Conservation (phyloP, 1,284 basidiomycete species). For the Spongispora temasekensis region DNA sequence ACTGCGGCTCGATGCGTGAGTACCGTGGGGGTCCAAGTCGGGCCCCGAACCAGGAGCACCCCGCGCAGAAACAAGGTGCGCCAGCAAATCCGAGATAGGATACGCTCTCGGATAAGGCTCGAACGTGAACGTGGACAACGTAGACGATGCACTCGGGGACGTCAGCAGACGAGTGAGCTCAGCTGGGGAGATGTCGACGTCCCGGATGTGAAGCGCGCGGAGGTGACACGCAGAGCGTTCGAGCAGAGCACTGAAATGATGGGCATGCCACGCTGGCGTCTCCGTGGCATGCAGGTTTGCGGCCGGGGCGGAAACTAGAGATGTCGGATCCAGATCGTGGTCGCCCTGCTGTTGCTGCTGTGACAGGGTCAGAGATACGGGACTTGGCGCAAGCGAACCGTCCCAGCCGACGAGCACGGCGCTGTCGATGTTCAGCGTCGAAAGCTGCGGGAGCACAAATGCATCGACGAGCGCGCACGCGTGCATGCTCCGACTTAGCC, state of each 20-base stretch:
- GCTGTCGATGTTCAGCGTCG: slow-evolving; percentile 24
- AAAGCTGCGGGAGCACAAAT: slow-evolving; percentile 24
- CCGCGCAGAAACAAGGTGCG: slow-evolving; percentile 5
- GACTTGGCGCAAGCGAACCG: not conserved
- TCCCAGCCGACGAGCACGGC: slow-evolving; percentile 24
- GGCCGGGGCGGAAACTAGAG: not conserved
- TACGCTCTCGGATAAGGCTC: slow-evolving; percentile 24
- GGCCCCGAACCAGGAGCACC: not conserved
- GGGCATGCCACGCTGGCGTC: slow-evolving; percentile 22
- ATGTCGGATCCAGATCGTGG: too few relatives aligned
- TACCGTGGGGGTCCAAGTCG: too few relatives aligned
- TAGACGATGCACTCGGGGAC: slow-evolving; percentile 19
- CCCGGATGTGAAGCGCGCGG: slow-evolving; percentile 19
- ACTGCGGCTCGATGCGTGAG: not conserved
- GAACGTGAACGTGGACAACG: slow-evolving; percentile 24
- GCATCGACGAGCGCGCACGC: slow-evolving; percentile 20
- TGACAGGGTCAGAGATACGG: slow-evolving; percentile 1
- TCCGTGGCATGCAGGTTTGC: not conserved
- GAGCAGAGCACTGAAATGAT: slow-evolving; percentile 27
- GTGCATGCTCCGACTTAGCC: slow-evolving; percentile 19
- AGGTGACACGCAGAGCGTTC: slow-evolving; percentile 25
- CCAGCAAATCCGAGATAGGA: slow-evolving; percentile 19
- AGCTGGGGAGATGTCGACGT: slow-evolving; percentile 26
- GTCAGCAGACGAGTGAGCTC: slow-evolving; percentile 24
- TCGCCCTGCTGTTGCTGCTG: not conserved